phyloP scores from a whole-genome alignment of 1,284 basidiomycete species.

The Kalmanozyma brasiliensis region DNA sequence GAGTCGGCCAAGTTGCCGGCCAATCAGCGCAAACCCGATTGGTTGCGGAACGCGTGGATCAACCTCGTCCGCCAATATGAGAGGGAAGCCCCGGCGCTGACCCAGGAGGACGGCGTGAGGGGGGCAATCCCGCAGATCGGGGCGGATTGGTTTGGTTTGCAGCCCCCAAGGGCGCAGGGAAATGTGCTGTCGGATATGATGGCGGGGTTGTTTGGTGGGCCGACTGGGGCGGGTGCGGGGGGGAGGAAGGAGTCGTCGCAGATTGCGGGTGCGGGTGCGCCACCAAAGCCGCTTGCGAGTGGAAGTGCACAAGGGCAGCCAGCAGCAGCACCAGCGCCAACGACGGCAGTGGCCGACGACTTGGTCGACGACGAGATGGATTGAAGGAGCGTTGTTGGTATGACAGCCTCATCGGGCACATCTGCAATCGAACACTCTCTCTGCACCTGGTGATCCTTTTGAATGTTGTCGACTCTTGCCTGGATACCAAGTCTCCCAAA shows the following conservation, averaged over 20 bases:
- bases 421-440: no score
- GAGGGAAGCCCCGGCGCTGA: conserved; percentile 42
- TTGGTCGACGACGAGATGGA: conserved; percentile 53
- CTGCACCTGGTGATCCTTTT: no score
- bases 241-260: conserved; percentile 3
- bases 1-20: conserved; percentile 30
- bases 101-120: conserved; percentile 38
- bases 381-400: conserved; percentile 6
- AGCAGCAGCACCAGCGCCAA: background rate
- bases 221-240: conserved; percentile 8
- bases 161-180: conserved; percentile 24
- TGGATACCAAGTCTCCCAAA: no score
- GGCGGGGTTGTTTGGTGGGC: conserved; percentile 47
- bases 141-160: conserved; percentile 46
- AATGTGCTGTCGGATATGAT: conserved; percentile 62
- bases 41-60: conserved; percentile 44
- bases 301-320: background rate
- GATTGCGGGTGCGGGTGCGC: conserved; percentile 16
- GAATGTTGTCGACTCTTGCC: no score
- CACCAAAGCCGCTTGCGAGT: conserved; percentile 6
- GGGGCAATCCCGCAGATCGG: conserved; percentile 42
- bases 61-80: conserved; percentile 49
- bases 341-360: conserved; percentile 29
- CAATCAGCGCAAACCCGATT: conserved; percentile 25
- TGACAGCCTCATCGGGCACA: background rate